Percentiles rank a stretch among this genome's conserved stretches.
phyloP scores from a whole-genome alignment of 306 rosid genomes.

The Trifolium dubium region DNA sequence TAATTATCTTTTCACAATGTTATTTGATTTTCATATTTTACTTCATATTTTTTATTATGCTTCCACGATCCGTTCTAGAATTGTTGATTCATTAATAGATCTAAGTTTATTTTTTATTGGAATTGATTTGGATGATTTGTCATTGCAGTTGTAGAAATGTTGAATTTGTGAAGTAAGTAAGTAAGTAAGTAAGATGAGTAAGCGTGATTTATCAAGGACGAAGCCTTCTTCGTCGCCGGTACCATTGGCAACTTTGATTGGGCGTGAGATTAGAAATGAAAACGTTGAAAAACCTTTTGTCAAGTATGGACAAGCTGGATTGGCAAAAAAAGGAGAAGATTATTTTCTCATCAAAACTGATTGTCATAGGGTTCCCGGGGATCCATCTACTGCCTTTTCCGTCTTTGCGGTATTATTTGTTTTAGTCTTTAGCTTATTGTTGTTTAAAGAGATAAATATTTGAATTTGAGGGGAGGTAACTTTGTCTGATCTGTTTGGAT shows the following conservation, averaged over 20 bases:
- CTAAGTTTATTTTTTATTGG: not conserved
- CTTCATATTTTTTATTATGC: constrained; percentile 5
- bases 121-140: constrained; percentile 33
- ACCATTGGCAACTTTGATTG: constrained; percentile 91
- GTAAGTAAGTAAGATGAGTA: constrained; percentile 53
- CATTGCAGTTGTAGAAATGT: constrained; percentile 39
- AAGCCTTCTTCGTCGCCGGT: constrained; percentile 65
- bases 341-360: constrained; percentile 85
- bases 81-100: constrained; percentile 26
- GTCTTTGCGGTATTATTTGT: constrained; percentile 79
- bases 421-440: constrained; percentile 11
- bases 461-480: constrained; percentile 12
- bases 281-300: constrained; percentile 81
- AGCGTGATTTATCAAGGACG: constrained; percentile 64
- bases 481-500: not conserved
- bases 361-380: constrained; percentile 75
- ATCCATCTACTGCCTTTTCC: constrained; percentile 76
- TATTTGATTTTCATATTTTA: constrained; percentile 11
- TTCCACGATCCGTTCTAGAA: constrained; percentile 31
- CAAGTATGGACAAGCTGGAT: constrained; percentile 95
- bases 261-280: constrained; percentile 85
- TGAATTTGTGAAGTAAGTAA: constrained; percentile 53
- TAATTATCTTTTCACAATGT: not conserved
- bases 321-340: constrained; percentile 99
- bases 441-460: not conserved